Evolutionary conservation across 768 basidiomycete species (phyloP), one percentile per base, ranked within the genome.

Genomic region (Tylopilus sp.): DNA sequence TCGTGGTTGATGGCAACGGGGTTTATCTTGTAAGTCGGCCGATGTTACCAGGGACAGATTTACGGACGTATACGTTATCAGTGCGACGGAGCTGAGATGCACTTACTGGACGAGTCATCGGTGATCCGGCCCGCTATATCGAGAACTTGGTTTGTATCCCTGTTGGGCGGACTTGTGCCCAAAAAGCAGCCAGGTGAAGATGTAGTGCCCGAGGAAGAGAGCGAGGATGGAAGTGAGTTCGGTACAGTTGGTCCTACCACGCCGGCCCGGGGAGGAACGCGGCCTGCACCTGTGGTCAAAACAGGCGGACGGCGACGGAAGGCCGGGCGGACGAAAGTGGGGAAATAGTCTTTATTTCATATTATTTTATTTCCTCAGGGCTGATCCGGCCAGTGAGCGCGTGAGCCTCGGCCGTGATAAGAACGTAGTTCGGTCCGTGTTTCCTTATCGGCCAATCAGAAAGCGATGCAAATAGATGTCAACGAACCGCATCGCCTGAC

Each of bases 1-100:
- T 92, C 83, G 76, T 91, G 18, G 91, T 95, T 11, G 87, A 91
- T 52, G 83, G 83, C 40, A 72, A 79, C 39, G 64, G 83, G 33
- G 89, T 93, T 36, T 93, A 80, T 70, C 76, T 92, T 50, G 88
- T 91, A 64, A 67, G 87, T 78, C 42, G 33, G 50, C 46, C 49
- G 59, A 56, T 48, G 53, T 26, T 31, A 44, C 25, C 35, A 43
- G n/a, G 52, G 48, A 46, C 20, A 40, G 23, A 40, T 43, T 59
- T 48, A 65, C 33, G 39, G 36, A 49, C 30, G 30, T 36, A 25
- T 36, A 40, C 41, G 42, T 31, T 51, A 46, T 47, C 53, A 91
- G 89, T 73, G 82, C 50, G 86, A 88, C 31, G 67, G 75, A 10
- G 73, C 79, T 5, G 86, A 77, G 13, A 69, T 82, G 60, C 75